Conservation (phyloP, 164 flowering plant species). For the Chimonanthus praecox region DNA sequence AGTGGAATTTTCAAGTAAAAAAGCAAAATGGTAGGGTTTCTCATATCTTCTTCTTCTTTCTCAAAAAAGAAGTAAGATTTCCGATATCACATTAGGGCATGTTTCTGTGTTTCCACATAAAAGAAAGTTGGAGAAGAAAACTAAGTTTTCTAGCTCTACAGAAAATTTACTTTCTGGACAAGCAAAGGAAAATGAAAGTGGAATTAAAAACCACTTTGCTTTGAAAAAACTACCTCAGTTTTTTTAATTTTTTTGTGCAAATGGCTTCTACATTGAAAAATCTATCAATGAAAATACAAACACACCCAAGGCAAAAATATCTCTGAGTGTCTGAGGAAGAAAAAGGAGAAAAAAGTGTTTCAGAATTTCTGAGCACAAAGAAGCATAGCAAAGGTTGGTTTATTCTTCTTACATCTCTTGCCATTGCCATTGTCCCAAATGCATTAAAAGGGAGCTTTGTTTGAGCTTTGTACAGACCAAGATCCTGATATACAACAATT, state of each 20-base stretch:
- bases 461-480: constrained; percentile 96
- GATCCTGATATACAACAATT: constrained; percentile 48
- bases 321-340: background rate
- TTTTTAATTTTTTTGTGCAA: too few relatives aligned
- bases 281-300: background rate
- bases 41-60: too few relatives aligned
- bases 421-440: constrained; percentile 99
- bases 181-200: background rate
- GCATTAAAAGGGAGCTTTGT: constrained; percentile 97
- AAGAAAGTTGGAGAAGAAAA: too few relatives aligned
- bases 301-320: background rate
- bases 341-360: background rate
- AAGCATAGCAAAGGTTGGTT: background rate
- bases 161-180: background rate
- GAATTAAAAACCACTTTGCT: background rate
- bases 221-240: background rate
- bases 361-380: too few relatives aligned
- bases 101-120: too few relatives aligned
- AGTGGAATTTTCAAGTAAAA: too few relatives aligned
- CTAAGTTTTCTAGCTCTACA: too few relatives aligned
- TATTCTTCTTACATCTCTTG: constrained; percentile 71
- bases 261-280: background rate
- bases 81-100: too few relatives aligned
- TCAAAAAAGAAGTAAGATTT: too few relatives aligned
- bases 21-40: too few relatives aligned